Base-by-base conservation (phyloP, 768 basidiomycete species). In the Rhizopogon roseolus region DNA sequence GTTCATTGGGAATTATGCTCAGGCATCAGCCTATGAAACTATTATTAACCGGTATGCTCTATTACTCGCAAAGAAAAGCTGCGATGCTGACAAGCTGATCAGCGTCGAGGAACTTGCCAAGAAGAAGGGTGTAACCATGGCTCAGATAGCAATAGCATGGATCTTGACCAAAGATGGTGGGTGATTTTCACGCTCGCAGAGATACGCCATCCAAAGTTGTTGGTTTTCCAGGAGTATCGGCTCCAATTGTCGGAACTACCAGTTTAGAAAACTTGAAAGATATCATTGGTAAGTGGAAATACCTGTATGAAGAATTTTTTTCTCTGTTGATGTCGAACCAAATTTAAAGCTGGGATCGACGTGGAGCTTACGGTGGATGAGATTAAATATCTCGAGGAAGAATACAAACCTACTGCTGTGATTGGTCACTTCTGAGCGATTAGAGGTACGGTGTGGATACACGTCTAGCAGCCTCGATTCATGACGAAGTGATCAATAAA, bases 341-440 rank as follows among this genome's bases (percentile, higher is more conserved):
- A 32, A 32, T 8, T 32, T 32, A 13, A 50, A 73, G 73, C 53
- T 49, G 65, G 64, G 1, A 62, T 78, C 41, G 65, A 78, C 34
- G 57, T 82, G 43, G 64, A 73, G 41, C 66, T 84, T 54, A 74
- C 73, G 0, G 64, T 65, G 14, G 82, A 81, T 25, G 82, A 84
- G 56, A 66, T 77, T 37, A 67, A 73, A 52, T 72, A 69, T 42
- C 67, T 84, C 45, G 73, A 74, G 44, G 73, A 77, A 57, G 64
- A 67, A 1, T 83, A 82, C 63, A 55, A 52, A 41, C 72, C 81
- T 5, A 68, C 68, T 56, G 40, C 65, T 10, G 65, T 78, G 22
- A 57, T 76, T 6, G 76, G 78, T n/a, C 74, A 76, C 39, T 40
- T 53, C 16, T 67, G 58, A 54, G 32, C 2, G 29, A 32, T 34